Base-by-base conservation (phyloP, 2,329 filamentous ascomycete species). In the Leptographium wingfieldii region DNA sequence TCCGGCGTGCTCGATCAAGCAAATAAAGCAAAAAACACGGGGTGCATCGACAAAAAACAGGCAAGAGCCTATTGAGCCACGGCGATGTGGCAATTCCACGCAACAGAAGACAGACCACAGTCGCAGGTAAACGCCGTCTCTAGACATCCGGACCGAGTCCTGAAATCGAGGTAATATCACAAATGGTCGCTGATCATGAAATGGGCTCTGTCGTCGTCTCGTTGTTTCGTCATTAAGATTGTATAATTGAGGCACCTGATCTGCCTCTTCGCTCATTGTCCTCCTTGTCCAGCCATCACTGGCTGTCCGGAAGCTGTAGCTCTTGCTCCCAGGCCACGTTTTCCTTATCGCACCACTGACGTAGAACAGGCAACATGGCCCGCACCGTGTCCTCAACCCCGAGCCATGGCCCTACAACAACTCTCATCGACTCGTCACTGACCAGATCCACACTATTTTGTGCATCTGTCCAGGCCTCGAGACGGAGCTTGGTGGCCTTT, bases 271-370 rank as follows among this genome's bases (percentile, higher is more conserved):
- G 31, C n/a, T 22, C 25, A 16, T 10, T 3, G 16, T 7, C 19
- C 27, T 25, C 19, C 19, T 4, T 14, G 19, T 40, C 53, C 52
- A n/a, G 38, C 33, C 33, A 9, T 40, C n/a, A 40, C 53, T 5
- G 49, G 49, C 25, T 52, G 3, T 22, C 38, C 33, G 62, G 64
- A 5, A 62, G 53, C 52, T 65, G 57, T 2, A 66, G 55, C 35
- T 65, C 63, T 46, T 64, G 63, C 29, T 64, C 62, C 78, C 78
- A 81, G 22, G 72, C 68, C n/a, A 79, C 72, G 5, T 68, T 67
- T 61, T 80, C 76, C 3, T 73, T 71, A 10, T 71, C 69, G 53
- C 73, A 75, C 74, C 77, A 80, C 29, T 70, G 67, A 3, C 69
- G 70, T 63, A 80, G 67, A 5, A 78, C 67, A 7, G 67, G 68